Conservation (phyloP, 129 eudicot species). For the Heracleum sosnowskyi region DNA sequence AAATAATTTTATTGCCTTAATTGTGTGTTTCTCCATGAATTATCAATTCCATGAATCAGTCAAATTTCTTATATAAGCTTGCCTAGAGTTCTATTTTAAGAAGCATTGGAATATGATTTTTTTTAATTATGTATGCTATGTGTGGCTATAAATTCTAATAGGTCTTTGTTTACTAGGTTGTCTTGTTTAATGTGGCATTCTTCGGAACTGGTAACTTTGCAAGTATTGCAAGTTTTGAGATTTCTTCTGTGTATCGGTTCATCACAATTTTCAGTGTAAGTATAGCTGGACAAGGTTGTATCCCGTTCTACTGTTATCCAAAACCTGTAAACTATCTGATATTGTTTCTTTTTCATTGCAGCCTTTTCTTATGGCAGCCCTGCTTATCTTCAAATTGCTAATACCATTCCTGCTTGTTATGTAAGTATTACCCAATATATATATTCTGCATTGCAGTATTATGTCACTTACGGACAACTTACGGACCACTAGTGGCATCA, state of each 20-base stretch:
- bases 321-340: constrained; percentile 5
- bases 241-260: constrained; percentile 95
- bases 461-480: not conserved
- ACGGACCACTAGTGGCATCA: not conserved
- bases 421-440: constrained; percentile 41
- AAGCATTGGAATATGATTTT: not conserved
- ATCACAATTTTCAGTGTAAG: constrained; percentile 96
- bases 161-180: constrained; percentile 47
- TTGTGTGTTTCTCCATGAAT: not conserved
- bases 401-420: constrained; percentile 94
- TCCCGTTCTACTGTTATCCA: not conserved
- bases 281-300: constrained; percentile 11
- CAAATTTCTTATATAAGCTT: constrained; percentile 2
- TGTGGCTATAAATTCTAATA: constrained; percentile 2
- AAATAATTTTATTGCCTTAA: not conserved
- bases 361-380: constrained; percentile 99
- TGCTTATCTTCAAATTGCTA: constrained; percentile 80
- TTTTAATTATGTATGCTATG: not conserved
- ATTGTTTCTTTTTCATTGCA: constrained; percentile 28
- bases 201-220: constrained; percentile 98
- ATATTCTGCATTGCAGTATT: not conserved
- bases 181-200: constrained; percentile 87
- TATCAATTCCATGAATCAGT: not conserved
- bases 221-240: constrained; percentile 98
- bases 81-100: not conserved